These are phyloP conservation scores for Fraxinus platypoda DNA, from an alignment of 305 asterid species.

Conservation along the genomic window DNA sequence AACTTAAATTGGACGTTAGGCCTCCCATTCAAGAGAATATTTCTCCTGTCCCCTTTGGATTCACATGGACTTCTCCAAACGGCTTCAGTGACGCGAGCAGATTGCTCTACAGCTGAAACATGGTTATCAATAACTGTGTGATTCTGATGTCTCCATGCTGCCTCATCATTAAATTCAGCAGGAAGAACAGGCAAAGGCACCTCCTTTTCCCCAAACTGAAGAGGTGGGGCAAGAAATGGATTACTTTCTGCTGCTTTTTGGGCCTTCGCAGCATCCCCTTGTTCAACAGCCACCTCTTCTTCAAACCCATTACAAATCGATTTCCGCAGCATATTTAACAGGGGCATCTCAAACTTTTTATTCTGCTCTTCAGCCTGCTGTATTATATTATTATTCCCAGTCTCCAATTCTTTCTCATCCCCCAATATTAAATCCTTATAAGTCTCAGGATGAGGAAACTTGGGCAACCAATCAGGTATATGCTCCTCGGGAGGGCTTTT, in stretches of 20 bases:
- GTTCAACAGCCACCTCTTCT: conserved; percentile 36
- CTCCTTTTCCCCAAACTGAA: conserved; percentile 61
- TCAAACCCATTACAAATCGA: conserved; percentile 45
- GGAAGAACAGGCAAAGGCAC: conserved; percentile 54
- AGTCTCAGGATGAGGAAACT: conserved; percentile 47
- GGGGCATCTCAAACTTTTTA: conserved; percentile 37
- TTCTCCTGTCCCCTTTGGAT: conserved; percentile 35
- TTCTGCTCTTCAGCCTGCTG: conserved; percentile 38
- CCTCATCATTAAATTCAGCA: conserved; percentile 41
- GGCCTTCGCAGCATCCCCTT: conserved; percentile 40
- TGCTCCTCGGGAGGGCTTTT: conserved; percentile 50
- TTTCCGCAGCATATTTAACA: conserved; percentile 37
- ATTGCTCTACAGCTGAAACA: conserved; percentile 24
- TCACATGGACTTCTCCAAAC: conserved; percentile 24
- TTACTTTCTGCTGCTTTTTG: conserved; percentile 45
- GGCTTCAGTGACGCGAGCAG: conserved; percentile 29
- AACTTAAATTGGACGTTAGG: conserved; percentile 45
- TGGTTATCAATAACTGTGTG: conserved; percentile 35
- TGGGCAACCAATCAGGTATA: conserved; percentile 72
- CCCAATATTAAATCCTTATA: conserved; percentile 19
- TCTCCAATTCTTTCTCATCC: conserved; percentile 30
- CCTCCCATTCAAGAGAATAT: conserved; percentile 43
- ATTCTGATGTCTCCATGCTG: conserved; percentile 28
- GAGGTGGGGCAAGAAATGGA: conserved; percentile 67
- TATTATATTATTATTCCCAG: conserved; percentile 20